phyloP scores from a whole-genome alignment of 2,329 filamentous ascomycete species.

The Arthrinium phaeospermum region DNA sequence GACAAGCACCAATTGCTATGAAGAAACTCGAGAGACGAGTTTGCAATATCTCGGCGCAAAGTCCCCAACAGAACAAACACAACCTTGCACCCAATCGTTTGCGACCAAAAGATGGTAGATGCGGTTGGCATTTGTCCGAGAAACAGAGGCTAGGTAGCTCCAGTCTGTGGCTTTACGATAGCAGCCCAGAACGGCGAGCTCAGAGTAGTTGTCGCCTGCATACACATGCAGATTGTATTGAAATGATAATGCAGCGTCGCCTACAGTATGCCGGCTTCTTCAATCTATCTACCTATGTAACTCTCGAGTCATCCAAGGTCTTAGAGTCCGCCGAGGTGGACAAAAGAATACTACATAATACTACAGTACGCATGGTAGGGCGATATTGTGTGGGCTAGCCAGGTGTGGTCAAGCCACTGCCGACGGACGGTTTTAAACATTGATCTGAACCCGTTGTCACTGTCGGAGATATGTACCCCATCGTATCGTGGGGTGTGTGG shows the following conservation, averaged over 20 bases:
- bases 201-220: background rate
- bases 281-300: background rate
- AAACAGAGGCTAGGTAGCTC: background rate
- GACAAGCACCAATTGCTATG: background rate
- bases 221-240: background rate
- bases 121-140: background rate
- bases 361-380: background rate
- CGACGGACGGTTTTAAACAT: background rate
- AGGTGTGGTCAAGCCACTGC: background rate
- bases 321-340: background rate
- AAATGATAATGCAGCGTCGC: background rate
- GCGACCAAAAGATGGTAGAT: background rate
- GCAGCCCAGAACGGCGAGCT: background rate
- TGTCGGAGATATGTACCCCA: conserved; percentile 14
- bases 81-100: background rate
- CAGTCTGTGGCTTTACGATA: background rate
- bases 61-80: background rate
- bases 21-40: background rate
- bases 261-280: background rate
- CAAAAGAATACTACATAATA: background rate
- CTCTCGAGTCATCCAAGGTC: background rate
- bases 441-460: background rate
- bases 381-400: background rate
- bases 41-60: background rate
- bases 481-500: conserved; percentile 9